Percentiles rank a stretch among this genome's conserved stretches.
Conservation (phyloP, 129 eudicot genomes). For the Kitagawia praeruptora region DNA sequence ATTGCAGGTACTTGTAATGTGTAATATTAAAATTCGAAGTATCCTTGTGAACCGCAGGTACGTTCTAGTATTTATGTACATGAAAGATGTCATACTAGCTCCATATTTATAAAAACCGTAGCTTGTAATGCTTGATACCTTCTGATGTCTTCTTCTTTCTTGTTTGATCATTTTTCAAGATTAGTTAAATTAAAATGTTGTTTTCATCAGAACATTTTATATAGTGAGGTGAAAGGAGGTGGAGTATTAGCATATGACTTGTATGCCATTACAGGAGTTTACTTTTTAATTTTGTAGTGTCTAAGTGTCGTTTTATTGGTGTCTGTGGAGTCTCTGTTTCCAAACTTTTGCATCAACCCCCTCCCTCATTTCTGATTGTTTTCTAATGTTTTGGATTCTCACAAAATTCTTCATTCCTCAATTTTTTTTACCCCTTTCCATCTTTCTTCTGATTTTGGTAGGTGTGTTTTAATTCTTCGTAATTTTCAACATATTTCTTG, state of each 20-base stretch:
- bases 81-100: too few relatives aligned
- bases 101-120: too few relatives aligned
- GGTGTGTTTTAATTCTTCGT: not conserved
- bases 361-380: not conserved
- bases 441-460: not conserved
- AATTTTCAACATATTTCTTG: too few relatives aligned
- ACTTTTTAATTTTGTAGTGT: not conserved
- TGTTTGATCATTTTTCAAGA: too few relatives aligned
- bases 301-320: not conserved
- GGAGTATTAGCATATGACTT: not conserved
- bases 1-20: conserved; percentile 54
- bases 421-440: not conserved
- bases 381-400: not conserved
- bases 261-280: not conserved
- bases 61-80: too few relatives aligned
- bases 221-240: not conserved
- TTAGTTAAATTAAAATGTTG: not conserved
- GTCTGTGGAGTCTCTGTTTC: not conserved
- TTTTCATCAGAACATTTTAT: not conserved
- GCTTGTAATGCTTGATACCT: too few relatives aligned
- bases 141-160: too few relatives aligned
- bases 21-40: not conserved
- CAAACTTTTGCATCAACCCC: not conserved
- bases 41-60: too few relatives aligned
- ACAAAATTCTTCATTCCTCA: not conserved